Conservation (phyloP, 1,284 basidiomycete genomes). For the Xerocomus cyaneibrunnescens region DNA sequence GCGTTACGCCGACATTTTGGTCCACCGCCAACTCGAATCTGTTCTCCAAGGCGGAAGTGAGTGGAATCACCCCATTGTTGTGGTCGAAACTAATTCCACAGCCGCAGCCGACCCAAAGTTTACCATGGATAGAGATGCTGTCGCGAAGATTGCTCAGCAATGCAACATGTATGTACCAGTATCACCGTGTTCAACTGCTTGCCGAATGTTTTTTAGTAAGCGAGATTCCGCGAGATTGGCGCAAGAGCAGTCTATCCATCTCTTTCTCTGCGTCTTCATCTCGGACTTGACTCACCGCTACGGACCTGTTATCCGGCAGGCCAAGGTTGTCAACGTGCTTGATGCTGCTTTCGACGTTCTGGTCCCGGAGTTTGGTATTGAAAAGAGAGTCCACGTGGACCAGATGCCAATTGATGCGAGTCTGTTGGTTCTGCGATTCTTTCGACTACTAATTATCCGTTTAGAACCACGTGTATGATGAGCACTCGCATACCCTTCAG, state of each 20-base stretch:
- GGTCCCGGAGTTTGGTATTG: slow-evolving; percentile 92
- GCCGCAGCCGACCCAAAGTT: slow-evolving; percentile 77
- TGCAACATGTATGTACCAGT: slow-evolving; percentile 80
- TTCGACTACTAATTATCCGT: slow-evolving; percentile 7
- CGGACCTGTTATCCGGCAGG: slow-evolving; percentile 92
- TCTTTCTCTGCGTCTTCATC: slow-evolving; percentile 93
- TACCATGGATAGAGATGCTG: slow-evolving; percentile 94
- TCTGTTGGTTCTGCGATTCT: slow-evolving; percentile 4
- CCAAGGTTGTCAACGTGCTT: slow-evolving; percentile 90
- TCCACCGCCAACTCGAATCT: slow-evolving; percentile 97
- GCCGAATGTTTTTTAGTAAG: slow-evolving; percentile 56
- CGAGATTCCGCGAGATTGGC: slow-evolving; percentile 88
- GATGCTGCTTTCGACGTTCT: slow-evolving; percentile 96
- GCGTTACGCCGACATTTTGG: slow-evolving; percentile 92
- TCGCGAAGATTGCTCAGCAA: slow-evolving; percentile 96
- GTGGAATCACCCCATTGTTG: slow-evolving; percentile 20
- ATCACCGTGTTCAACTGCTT: not conserved
- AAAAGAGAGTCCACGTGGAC: slow-evolving; percentile 98
- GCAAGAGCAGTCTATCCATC: slow-evolving; percentile 94
- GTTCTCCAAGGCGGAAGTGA: slow-evolving; percentile 71
- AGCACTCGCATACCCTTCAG: slow-evolving; percentile 84
- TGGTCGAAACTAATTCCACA: slow-evolving; percentile 6
- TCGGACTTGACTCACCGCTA: slow-evolving; percentile 91
- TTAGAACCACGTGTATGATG: slow-evolving; percentile 92
- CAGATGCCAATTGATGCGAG: slow-evolving; percentile 96